Conservation (phyloP, 2,329 filamentous ascomycete species). For the Geosmithia morbida region DNA sequence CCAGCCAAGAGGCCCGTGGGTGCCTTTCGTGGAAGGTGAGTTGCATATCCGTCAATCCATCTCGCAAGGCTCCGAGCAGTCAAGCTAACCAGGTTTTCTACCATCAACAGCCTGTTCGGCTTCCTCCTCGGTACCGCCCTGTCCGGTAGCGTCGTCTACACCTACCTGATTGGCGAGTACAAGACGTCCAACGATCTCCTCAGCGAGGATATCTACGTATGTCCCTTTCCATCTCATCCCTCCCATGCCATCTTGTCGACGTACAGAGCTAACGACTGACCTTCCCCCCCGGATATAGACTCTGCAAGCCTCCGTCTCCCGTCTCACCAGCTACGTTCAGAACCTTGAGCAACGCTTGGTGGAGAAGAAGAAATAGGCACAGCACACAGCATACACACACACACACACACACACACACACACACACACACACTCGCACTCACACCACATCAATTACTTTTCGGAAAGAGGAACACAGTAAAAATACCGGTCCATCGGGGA, state of each 20-base stretch:
- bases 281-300: constrained; percentile 38
- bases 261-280: neutral
- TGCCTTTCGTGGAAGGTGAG: constrained; percentile 47
- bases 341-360: constrained; percentile 70
- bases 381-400: neutral
- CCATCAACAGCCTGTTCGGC: constrained; percentile 56
- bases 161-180: constrained; percentile 88
- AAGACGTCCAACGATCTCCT: constrained; percentile 84
- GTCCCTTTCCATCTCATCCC: constrained; percentile 19
- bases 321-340: constrained; percentile 72
- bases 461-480: too few species aligned
- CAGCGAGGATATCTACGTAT: constrained; percentile 90
- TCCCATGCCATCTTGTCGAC: neutral
- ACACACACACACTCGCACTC: too few species aligned
- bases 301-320: constrained; percentile 74
- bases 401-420: neutral
- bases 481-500: too few species aligned
- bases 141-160: constrained; percentile 72
- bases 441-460: too few species aligned
- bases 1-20: constrained; percentile 44
- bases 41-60: constrained; percentile 4
- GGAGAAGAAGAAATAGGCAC: constrained; percentile 50
- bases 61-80: neutral
- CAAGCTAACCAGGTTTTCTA: neutral
- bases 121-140: constrained; percentile 77